Conservation (phyloP, 345 rosid species). For the Eutrema heterophyllum region DNA sequence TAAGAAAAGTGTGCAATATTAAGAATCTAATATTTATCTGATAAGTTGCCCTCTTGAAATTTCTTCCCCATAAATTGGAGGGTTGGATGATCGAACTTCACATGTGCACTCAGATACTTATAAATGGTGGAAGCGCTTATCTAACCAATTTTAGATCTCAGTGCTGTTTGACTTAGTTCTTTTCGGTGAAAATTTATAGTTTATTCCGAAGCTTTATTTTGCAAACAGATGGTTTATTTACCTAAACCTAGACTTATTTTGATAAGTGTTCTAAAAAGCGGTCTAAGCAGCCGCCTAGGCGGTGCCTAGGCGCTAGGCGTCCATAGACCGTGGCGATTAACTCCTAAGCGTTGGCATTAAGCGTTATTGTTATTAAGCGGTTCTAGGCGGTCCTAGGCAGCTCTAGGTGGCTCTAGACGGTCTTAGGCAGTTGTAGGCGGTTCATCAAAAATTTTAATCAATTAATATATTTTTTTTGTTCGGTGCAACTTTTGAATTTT, state of each 20-base stretch:
- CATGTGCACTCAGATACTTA: constrained; percentile 16
- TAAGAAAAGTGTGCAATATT: constrained; percentile 27
- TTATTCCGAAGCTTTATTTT: not conserved
- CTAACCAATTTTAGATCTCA: constrained; percentile 1
- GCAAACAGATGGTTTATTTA: not conserved
- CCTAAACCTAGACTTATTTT: not conserved
- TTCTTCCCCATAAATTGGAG: constrained; percentile 13
- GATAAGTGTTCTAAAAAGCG: no score
- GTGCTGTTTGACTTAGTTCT: constrained; percentile 1
- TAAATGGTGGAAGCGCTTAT: constrained; percentile 14
- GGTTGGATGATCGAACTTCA: constrained; percentile 15
- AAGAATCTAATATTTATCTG: constrained; percentile 1
- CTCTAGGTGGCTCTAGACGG: no score
- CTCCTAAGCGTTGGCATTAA: no score
- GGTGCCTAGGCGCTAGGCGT: no score
- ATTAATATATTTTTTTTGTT: no score
- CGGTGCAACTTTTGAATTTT: no score
- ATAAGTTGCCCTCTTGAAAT: not conserved
- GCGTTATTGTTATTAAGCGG: no score
- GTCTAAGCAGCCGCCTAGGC: no score
- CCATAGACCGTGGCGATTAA: no score
- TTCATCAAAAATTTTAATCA: no score
- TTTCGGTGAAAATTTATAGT: constrained; percentile 1
- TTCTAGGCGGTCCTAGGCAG: no score
- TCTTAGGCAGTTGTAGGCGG: no score